Evolutionary conservation across 805 yeast genomes (phyloP), one percentile per base, ranked within the genome.

Genomic region (Maudiozyma pseudohumilis): DNA sequence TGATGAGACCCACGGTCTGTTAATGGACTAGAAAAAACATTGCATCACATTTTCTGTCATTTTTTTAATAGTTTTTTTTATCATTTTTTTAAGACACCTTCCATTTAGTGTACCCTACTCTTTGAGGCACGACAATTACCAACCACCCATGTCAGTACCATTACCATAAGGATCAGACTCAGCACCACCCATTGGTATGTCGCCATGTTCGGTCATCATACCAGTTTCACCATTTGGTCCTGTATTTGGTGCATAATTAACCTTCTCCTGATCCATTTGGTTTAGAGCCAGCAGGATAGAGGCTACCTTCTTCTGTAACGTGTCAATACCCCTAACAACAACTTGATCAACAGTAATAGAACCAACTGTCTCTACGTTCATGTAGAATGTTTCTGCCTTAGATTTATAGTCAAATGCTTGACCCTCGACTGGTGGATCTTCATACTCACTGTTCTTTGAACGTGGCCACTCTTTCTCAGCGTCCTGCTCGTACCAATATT

Each of bases 391-490:
- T 32, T 73, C 66, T 3, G 98, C 94, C 52, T 72, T 74, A 6
- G 96, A 95, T 30, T 65, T 70, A 58, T 78, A 86, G 59, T 92
- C 96, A 54, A 88, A 88, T 9, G 72, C 71, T 27, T 87, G 96
- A 41, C 80, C 92, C 17, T 86, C 83, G 49, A 75, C 77, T 20
- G 96, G 96, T 6, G 89, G 84, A 60, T 92, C 98, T 64, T 92
- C 99, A 79, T 89, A 92, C 52, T 85, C 95, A 48, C 94, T 77
- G 62, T 92, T 89, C 46, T 74, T 74, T 29, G 85, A 74, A 45
- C 72, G 72, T 26, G 99, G 98, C 99, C 99, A 92, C 66, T 92
- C 99, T 32, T 69, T 74, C 28, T 75, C 85, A 24, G 84, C 81
- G 55, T 77, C 82, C 44, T 78, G 89, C 63, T 92, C 98, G 59